Evolutionary conservation across 305 asterid genomes (phyloP).

Genomic region (Caryopteris hybrid): DNA sequence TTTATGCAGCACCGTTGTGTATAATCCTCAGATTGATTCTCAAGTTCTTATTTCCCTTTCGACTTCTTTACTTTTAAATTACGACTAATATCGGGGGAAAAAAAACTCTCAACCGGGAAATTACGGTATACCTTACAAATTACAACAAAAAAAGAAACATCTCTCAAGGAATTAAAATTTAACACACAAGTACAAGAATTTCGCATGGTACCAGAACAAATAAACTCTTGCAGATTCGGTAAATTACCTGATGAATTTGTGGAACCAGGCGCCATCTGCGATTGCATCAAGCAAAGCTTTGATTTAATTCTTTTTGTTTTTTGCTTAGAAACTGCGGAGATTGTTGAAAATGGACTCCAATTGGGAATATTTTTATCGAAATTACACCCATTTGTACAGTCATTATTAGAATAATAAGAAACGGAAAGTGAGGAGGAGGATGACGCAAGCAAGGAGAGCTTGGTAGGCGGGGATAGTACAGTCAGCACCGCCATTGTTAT

Average conservation of each 20-base stretch:
- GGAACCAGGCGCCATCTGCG: slow-evolving; percentile 26
- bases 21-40: no score
- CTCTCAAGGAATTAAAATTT: not conserved
- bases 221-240: not conserved
- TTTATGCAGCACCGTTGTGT: not conserved
- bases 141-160: not conserved
- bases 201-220: not conserved
- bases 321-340: slow-evolving; percentile 15
- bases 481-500: slow-evolving; percentile 55
- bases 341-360: slow-evolving; percentile 21
- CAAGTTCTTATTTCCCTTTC: no score
- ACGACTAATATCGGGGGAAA: no score
- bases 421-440: slow-evolving; percentile 19
- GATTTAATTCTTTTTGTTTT: slow-evolving; percentile 12
- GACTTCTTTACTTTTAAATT: no score
- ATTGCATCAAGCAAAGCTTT: slow-evolving; percentile 18
- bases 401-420: slow-evolving; percentile 21
- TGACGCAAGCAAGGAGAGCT: slow-evolving; percentile 28
- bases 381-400: not conserved
- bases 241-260: slow-evolving; percentile 41
- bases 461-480: slow-evolving; percentile 39
- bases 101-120: no score
- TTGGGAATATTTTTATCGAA: slow-evolving; percentile 10
- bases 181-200: not conserved
- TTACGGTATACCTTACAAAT: not conserved